Conservation (phyloP, 257 asterid species). For the Pogostemon cablin region DNA sequence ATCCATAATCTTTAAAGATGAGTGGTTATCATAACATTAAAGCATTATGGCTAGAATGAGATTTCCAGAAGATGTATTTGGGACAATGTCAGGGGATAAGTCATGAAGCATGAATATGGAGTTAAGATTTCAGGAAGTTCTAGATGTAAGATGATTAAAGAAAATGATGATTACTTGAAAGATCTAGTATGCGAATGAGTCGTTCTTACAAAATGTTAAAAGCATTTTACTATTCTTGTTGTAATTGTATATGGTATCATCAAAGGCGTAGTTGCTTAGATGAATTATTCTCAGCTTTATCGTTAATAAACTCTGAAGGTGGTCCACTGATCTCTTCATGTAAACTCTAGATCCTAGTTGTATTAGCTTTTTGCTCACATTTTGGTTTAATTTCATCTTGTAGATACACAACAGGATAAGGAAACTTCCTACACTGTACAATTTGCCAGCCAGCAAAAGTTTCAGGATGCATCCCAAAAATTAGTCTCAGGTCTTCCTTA, state of each 20-base stretch:
- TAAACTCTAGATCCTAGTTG: background rate
- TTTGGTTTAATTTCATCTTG: slow-evolving; percentile 30
- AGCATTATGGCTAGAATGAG: slow-evolving; percentile 3
- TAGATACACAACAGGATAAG: slow-evolving; percentile 42
- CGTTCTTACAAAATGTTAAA: background rate
- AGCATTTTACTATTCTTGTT: background rate
- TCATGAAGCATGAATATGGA: slow-evolving; percentile 14
- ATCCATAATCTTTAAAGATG: slow-evolving; percentile 5
- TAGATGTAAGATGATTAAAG: background rate
- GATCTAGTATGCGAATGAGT: slow-evolving; percentile 12
- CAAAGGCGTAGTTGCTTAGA: background rate
- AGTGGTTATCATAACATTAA: background rate
- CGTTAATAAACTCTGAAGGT: slow-evolving; percentile 1
- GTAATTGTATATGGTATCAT: slow-evolving; percentile 13
- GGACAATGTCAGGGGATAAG: background rate
- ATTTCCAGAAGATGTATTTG: slow-evolving; percentile 7
- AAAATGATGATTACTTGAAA: background rate
- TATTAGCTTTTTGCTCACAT: slow-evolving; percentile 20
- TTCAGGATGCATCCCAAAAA: slow-evolving; percentile 52
- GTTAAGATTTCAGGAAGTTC: slow-evolving; percentile 5
- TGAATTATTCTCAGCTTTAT: background rate
- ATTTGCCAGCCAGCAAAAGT: slow-evolving; percentile 38
- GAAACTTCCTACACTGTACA: slow-evolving; percentile 39
- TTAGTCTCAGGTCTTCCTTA: slow-evolving; percentile 58
- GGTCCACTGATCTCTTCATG: slow-evolving; percentile 14